Evolutionary conservation across 306 rosid species (phyloP).

Genomic region (Sechiopsis laciniata): DNA sequence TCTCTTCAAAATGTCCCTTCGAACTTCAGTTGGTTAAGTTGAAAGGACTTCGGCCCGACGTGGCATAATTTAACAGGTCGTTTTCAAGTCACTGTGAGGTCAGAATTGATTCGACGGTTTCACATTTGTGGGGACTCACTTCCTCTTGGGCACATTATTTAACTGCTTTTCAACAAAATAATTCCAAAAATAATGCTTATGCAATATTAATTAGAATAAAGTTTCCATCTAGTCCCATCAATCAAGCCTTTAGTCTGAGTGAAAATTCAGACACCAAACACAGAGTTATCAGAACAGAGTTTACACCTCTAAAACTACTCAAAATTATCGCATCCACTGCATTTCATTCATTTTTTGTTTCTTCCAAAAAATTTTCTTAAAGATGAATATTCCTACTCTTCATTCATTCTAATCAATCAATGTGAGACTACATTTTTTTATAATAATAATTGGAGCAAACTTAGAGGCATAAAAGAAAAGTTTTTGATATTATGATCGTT

Average conservation of each 20-base stretch:
- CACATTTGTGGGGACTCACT: background rate
- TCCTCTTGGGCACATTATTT: background rate
- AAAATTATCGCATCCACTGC: too few species aligned
- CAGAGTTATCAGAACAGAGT: background rate
- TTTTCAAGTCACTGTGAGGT: slow-evolving; percentile 8
- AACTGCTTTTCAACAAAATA: background rate
- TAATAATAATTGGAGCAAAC: background rate
- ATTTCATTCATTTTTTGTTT: too few species aligned
- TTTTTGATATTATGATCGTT: too few species aligned
- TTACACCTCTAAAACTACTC: too few species aligned
- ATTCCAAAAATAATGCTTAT: background rate
- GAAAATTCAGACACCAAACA: background rate
- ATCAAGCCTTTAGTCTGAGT: background rate
- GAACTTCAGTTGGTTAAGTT: slow-evolving; percentile 1
- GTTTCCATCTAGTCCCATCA: background rate
- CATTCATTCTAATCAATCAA: background rate
- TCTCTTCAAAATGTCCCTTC: background rate
- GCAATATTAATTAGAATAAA: background rate
- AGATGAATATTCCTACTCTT: too few species aligned
- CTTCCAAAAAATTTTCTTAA: too few species aligned
- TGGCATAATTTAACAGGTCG: background rate
- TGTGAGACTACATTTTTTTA: background rate
- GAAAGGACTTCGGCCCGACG: background rate
- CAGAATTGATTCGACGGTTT: background rate
- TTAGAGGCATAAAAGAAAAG: background rate